Evolutionary conservation across 208 protist genomes (phyloP).

Genomic region (Wallacemonas collosoma): DNA sequence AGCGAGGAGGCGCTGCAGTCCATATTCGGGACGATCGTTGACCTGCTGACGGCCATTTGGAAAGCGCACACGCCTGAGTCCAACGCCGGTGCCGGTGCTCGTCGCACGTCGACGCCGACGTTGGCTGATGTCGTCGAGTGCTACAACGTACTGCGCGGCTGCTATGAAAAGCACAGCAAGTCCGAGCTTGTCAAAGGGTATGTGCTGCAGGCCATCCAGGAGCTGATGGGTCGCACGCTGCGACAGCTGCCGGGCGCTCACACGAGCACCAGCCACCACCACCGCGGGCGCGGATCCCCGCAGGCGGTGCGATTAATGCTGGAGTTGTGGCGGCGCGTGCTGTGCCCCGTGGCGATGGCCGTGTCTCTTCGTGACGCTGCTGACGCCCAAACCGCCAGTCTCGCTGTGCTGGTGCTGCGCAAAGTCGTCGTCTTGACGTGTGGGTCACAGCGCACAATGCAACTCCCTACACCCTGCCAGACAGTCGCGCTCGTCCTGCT

Average conservation of each 20-base stretch:
- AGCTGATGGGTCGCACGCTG: constrained; percentile 68
- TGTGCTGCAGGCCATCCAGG: constrained; percentile 73
- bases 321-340: constrained; percentile 58
- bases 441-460: constrained; percentile 28
- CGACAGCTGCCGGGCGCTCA: constrained; percentile 17
- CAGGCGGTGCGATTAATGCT: constrained; percentile 30
- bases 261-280: constrained; percentile 19
- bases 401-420: constrained; percentile 76
- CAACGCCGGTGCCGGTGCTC: background rate
- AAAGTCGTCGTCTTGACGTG: constrained; percentile 63
- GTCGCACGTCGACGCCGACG: background rate
- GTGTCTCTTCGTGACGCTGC: constrained; percentile 54
- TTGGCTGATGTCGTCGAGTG: constrained; percentile 35
- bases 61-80: constrained; percentile 25
- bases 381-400: constrained; percentile 59
- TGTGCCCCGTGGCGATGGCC: constrained; percentile 64
- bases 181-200: constrained; percentile 61
- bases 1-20: constrained; percentile 71
- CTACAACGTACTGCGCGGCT: constrained; percentile 30
- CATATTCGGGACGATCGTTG: constrained; percentile 58
- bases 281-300: constrained; percentile 26
- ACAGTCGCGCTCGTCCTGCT: constrained; percentile 56
- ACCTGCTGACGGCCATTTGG: constrained; percentile 65
- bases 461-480: constrained; percentile 41
- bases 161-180: constrained; percentile 18